Evolutionary conservation across 2,329 filamentous ascomycete genomes (phyloP), one percentile per base, ranked within the genome.

Genomic region (Teratosphaeria nubilosa): DNA sequence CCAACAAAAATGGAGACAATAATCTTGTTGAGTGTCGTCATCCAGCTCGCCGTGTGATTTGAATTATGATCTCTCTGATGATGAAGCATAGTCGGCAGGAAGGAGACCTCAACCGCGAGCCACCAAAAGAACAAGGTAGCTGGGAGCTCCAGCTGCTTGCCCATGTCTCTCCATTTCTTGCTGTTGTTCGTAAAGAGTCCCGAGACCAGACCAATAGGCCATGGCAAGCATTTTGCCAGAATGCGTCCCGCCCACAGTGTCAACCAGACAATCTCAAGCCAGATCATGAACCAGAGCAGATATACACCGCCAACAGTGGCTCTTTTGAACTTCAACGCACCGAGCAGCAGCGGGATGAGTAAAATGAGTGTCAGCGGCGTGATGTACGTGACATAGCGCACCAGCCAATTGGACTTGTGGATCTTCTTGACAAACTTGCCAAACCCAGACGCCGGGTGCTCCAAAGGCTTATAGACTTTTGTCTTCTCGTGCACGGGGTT

Each of bases 91-190:
- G 89, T 92, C 2, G 90, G 90, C 37, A 89, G 77, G 72, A 95
- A 96, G 0, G 90, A 95, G 48, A 95, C 80, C 63, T 96, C 83
- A 16, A 95, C 83, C 16, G 88, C 88, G 13, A 97, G 78, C 82
- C 89, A 87, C 92, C 92, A 97, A 64, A 96, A 86, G 73, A 96
- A 96, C 3, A 96, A 74, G 0, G 91, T 91, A 0, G 86, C 86
- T 13, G 90, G 90, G 0, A 97, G 75, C 71, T 97, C 92, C 52
- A 97, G 80, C 65, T 91, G 85, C 59, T 86, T 86, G 22, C 90
- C 91, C 70, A 96, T 84, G 66, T 95, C 91, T 67, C 85, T 86
- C 91, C 91, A 96, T 71, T 96, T 96, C 76, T 94, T 95, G 68
- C 85, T 81, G 65, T 89, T 92, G 70, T 91, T 94, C 16, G 91